A percentile compares a stretch with the other conserved stretches of the same genome.
phyloP scores from a whole-genome alignment of 257 asterid genomes.

The Gynochthodes officinalis region DNA sequence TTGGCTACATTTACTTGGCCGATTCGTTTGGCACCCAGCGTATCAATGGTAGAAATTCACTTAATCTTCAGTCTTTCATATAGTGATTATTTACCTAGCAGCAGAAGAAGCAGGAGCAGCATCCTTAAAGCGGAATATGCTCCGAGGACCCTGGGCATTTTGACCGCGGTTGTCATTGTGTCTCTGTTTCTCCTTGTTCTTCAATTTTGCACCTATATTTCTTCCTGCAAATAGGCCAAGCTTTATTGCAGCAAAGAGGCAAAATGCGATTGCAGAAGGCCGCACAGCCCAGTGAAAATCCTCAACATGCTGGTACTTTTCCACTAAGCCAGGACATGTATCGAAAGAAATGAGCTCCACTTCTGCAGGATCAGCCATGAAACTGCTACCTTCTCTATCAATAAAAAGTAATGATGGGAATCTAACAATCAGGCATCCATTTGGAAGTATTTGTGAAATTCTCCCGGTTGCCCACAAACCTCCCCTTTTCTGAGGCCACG shows the following conservation, averaged over 20 bases:
- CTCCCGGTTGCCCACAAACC: slow-evolving; percentile 53
- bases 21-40: too few species aligned
- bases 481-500: slow-evolving; percentile 53
- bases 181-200: slow-evolving; percentile 6
- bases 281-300: slow-evolving; percentile 66
- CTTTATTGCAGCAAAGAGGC: slow-evolving; percentile 37
- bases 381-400: slow-evolving; percentile 23
- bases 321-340: slow-evolving; percentile 45
- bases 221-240: slow-evolving; percentile 41
- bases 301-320: slow-evolving; percentile 57
- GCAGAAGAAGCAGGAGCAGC: slow-evolving; percentile 7
- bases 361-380: slow-evolving; percentile 61
- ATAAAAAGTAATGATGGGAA: slow-evolving; percentile 51
- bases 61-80: too few species aligned
- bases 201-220: slow-evolving; percentile 22
- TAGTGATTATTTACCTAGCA: slow-evolving; percentile 9
- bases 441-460: slow-evolving; percentile 45
- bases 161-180: slow-evolving; percentile 8
- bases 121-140: slow-evolving; percentile 27
- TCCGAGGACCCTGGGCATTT: slow-evolving; percentile 24
- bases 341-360: slow-evolving; percentile 51
- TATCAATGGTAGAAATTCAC: too few species aligned
- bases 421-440: slow-evolving; percentile 52
- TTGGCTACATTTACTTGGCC: neutral
- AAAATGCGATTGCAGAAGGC: slow-evolving; percentile 40